Conservation (phyloP, 2,329 filamentous ascomycete genomes). For the Blastomyces percursus region DNA sequence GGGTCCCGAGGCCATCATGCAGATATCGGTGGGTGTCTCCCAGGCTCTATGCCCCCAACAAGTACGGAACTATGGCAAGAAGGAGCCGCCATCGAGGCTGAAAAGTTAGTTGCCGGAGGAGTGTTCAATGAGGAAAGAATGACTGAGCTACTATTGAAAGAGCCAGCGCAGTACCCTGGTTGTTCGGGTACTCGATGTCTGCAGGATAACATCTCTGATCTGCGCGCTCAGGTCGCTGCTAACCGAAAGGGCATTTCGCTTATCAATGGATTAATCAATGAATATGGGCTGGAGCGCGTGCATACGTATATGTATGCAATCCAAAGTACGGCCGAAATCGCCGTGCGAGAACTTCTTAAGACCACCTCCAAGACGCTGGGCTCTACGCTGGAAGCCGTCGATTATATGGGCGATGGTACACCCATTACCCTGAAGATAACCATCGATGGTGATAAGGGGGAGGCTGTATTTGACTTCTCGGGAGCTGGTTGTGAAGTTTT, state of each 20-base stretch:
- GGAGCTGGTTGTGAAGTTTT: slow-evolving; percentile 73
- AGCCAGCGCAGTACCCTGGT: slow-evolving; percentile 62
- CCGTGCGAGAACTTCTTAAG: slow-evolving; percentile 63
- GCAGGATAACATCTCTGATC: slow-evolving; percentile 72
- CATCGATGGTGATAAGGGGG: slow-evolving; percentile 62
- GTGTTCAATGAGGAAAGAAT: slow-evolving; percentile 69
- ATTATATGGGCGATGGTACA: slow-evolving; percentile 81
- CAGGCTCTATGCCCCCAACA: slow-evolving; percentile 66
- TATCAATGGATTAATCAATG: slow-evolving; percentile 61
- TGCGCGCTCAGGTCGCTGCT: slow-evolving; percentile 77
- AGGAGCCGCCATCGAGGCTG: slow-evolving; percentile 37
- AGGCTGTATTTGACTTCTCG: slow-evolving; percentile 66
- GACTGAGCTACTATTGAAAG: slow-evolving; percentile 57
- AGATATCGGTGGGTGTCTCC: slow-evolving; percentile 72
- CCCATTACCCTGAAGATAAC: slow-evolving; percentile 64
- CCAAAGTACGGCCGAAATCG: slow-evolving; percentile 66
- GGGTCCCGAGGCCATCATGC: slow-evolving; percentile 72
- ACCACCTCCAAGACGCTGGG: slow-evolving; percentile 58
- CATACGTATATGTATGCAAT: slow-evolving; percentile 77
- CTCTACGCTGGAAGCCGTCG: slow-evolving; percentile 59
- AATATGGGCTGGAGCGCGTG: slow-evolving; percentile 67
- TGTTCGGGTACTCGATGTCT: slow-evolving; percentile 70
- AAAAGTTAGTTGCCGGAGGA: slow-evolving; percentile 61
- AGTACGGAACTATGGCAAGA: slow-evolving; percentile 40
- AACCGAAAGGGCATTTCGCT: slow-evolving; percentile 77